phyloP scores from a whole-genome alignment of 2,329 filamentous ascomycete genomes.

The Colletotrichum tabaci region DNA sequence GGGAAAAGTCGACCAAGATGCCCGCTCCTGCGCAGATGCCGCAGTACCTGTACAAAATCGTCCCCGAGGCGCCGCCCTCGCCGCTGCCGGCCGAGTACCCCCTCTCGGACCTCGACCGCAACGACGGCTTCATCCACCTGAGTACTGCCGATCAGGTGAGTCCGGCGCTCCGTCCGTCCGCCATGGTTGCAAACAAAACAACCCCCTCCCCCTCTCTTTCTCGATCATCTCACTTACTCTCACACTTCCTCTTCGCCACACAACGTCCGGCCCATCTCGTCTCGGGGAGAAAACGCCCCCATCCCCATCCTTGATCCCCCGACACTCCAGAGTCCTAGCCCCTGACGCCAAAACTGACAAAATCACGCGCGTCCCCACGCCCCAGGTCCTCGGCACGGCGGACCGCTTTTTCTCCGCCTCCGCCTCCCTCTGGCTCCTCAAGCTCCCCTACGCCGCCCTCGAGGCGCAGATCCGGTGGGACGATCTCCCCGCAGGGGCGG shows the following conservation, averaged over 20 bases:
- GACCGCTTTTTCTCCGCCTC: conserved; percentile 59
- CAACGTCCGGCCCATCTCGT: too few species aligned
- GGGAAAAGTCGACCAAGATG: conserved; percentile 10
- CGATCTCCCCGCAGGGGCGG: conserved; percentile 61
- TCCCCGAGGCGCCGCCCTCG: conserved; percentile 65
- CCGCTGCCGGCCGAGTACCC: conserved; percentile 69
- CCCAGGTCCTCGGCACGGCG: conserved; percentile 61
- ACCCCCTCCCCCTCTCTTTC: too few species aligned
- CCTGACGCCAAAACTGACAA: background rate
- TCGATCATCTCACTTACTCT: too few species aligned
- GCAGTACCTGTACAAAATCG: conserved; percentile 73
- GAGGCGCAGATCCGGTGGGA: conserved; percentile 68
- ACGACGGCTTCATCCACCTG: conserved; percentile 75
- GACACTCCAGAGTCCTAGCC: background rate
- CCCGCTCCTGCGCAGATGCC: conserved; percentile 51
- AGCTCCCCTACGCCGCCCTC: conserved; percentile 65
- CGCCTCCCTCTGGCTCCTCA: conserved; percentile 64
- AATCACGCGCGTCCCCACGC: background rate
- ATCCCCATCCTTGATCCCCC: background rate
- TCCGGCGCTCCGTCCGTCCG: background rate
- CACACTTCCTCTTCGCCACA: too few species aligned
- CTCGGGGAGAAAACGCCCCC: too few species aligned
- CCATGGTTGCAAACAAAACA: background rate
- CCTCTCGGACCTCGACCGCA: conserved; percentile 70
- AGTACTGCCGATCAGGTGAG: conserved; percentile 69